Conservation (phyloP, 2,329 filamentous ascomycete genomes). For the Gnomoniopsis sp. region DNA sequence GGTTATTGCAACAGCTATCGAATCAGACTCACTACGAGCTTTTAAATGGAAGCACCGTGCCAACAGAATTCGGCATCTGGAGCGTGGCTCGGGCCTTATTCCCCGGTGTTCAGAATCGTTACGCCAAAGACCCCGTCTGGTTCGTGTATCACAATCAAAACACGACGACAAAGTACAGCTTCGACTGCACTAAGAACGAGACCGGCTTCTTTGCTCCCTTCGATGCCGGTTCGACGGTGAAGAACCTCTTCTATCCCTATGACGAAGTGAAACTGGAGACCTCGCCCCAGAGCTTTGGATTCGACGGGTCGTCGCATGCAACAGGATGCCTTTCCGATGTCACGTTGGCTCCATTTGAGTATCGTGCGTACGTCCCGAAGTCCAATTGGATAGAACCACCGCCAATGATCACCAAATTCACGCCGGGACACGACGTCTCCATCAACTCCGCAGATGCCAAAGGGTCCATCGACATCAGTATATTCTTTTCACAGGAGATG, state of each 20-base stretch:
- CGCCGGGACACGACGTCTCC: slow-evolving; percentile 55
- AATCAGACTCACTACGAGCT: slow-evolving; percentile 39
- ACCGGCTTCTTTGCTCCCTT: slow-evolving; percentile 55
- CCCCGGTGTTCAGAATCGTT: slow-evolving; percentile 44
- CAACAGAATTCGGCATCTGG: slow-evolving; percentile 49
- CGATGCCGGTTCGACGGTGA: slow-evolving; percentile 50
- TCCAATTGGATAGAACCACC: slow-evolving; percentile 45
- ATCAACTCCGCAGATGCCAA: slow-evolving; percentile 34
- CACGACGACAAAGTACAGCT: slow-evolving; percentile 48
- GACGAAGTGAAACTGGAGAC: slow-evolving; percentile 50
- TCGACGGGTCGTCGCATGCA: slow-evolving; percentile 23
- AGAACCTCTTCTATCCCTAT: slow-evolving; percentile 61
- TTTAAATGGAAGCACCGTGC: slow-evolving; percentile 34
- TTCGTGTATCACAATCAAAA: slow-evolving; percentile 49
- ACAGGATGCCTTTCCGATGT: slow-evolving; percentile 56
- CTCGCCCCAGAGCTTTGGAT: slow-evolving; percentile 28
- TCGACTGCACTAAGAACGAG: slow-evolving; percentile 45
- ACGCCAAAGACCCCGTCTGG: slow-evolving; percentile 41
- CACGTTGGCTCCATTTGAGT: slow-evolving; percentile 53
- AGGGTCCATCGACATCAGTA: slow-evolving; percentile 38
- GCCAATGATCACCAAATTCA: slow-evolving; percentile 58
- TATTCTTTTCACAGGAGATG: slow-evolving; percentile 52
- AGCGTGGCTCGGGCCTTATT: slow-evolving; percentile 52
- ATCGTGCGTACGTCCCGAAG: slow-evolving; percentile 56
- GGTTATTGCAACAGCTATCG: slow-evolving; percentile 50